These are phyloP conservation scores for Starmerella cellae DNA, from an alignment of 805 yeast species.

Conservation along the genomic window DNA sequence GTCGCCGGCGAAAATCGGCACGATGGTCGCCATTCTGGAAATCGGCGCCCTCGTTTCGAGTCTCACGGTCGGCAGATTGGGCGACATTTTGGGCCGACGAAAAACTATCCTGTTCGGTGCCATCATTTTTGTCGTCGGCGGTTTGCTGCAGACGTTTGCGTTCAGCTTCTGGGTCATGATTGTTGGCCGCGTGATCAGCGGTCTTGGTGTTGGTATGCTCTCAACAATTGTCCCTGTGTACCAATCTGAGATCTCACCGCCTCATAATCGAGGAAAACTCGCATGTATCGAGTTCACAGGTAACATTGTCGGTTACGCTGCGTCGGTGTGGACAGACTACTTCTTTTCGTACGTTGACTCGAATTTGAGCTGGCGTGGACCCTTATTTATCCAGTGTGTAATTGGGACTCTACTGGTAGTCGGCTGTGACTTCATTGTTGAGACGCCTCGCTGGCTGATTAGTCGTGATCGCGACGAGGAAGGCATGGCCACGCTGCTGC, in stretches of 20 bases:
- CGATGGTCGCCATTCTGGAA: slow-evolving; percentile 79
- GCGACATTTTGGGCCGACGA: slow-evolving; percentile 69
- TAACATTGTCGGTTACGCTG: slow-evolving; percentile 65
- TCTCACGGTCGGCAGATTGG: slow-evolving; percentile 59
- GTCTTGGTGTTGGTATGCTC: slow-evolving; percentile 76
- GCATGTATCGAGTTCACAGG: slow-evolving; percentile 86
- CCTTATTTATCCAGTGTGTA: slow-evolving; percentile 60
- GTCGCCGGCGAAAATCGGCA: slow-evolving; percentile 58
- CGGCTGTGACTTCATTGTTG: slow-evolving; percentile 72
- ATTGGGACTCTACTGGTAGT: slow-evolving; percentile 54
- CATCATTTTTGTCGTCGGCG: slow-evolving; percentile 63
- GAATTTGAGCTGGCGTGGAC: slow-evolving; percentile 62
- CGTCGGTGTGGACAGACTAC: slow-evolving; percentile 82
- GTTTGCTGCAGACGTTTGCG: slow-evolving; percentile 55
- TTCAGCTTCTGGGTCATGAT: slow-evolving; percentile 42
- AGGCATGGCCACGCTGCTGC: slow-evolving; percentile 74
- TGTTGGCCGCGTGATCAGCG: slow-evolving; percentile 65
- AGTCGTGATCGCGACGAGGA: slow-evolving; percentile 68
- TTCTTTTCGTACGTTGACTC: slow-evolving; percentile 51
- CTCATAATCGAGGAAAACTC: slow-evolving; percentile 68
- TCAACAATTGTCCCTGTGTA: slow-evolving; percentile 78
- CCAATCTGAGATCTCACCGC: slow-evolving; percentile 80
- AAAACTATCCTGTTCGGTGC: slow-evolving; percentile 73
- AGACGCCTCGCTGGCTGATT: slow-evolving; percentile 80
- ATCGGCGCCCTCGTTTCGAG: slow-evolving; percentile 77